Percentiles rank a stretch among this genome's conserved stretches.
These are phyloP conservation scores for Martiniozyma asiatica DNA, from an alignment of 1,139 yeast species.

Conservation along the genomic window DNA sequence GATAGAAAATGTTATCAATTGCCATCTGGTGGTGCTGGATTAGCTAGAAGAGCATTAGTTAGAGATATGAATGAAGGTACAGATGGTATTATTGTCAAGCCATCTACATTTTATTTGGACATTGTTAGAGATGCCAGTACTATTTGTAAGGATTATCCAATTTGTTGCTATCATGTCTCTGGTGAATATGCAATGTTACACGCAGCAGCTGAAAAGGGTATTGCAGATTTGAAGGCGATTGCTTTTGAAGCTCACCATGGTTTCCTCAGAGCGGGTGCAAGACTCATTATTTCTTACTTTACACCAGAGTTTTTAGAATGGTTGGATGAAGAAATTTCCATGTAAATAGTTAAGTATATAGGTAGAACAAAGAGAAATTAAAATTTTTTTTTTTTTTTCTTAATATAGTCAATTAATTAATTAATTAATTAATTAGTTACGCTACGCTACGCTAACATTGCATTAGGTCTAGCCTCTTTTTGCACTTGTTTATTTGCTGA, in stretches of 20 bases:
- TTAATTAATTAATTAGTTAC: too few relatives aligned
- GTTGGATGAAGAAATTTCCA: conserved; percentile 35
- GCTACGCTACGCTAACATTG: too few relatives aligned
- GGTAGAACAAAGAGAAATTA: conserved; percentile 2
- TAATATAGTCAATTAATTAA: too few relatives aligned
- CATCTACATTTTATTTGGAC: conserved; percentile 93
- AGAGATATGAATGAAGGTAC: conserved; percentile 91
- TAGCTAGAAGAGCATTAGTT: conserved; percentile 80
- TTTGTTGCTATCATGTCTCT: conserved; percentile 92
- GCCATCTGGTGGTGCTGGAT: conserved; percentile 86
- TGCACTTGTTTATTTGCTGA: conserved; percentile 2
- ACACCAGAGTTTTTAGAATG: conserved; percentile 95
- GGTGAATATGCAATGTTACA: conserved; percentile 98
- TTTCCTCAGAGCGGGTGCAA: conserved; percentile 90
- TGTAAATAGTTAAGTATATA: neutral
- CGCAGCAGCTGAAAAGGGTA: conserved; percentile 96
- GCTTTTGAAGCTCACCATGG: conserved; percentile 93
- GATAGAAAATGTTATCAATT: conserved; percentile 89
- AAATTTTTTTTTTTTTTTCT: too few relatives aligned
- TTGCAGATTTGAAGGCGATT: conserved; percentile 75
- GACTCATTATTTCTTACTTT: conserved; percentile 79
- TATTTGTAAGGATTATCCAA: conserved; percentile 72
- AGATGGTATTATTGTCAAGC: conserved; percentile 90
- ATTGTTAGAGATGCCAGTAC: conserved; percentile 79
- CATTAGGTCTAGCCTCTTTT: too few relatives aligned